Evolutionary conservation across 1,284 basidiomycete genomes (phyloP).

Genomic region (Cutaneotrichosporon sp.): DNA sequence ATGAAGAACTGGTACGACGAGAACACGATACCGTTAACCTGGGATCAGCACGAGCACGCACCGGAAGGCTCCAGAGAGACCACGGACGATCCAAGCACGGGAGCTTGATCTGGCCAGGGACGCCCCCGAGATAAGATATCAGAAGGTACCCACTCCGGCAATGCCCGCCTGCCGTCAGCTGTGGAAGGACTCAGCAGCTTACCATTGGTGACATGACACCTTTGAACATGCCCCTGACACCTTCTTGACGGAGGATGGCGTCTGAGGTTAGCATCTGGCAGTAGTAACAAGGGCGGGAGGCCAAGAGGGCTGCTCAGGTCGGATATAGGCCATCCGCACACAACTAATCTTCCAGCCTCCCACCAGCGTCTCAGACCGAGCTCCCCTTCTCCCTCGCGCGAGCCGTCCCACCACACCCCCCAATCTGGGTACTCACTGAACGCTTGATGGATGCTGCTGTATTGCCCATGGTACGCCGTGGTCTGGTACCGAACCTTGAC

Average conservation of each 20-base stretch:
- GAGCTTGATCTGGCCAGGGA: neutral
- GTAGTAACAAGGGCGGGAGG: neutral
- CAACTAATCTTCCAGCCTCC: too few species aligned
- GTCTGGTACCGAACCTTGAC: slow-evolving; percentile 54
- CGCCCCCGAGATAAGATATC: slow-evolving; percentile 18
- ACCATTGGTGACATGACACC: slow-evolving; percentile 55
- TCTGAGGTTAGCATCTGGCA: slow-evolving; percentile 7
- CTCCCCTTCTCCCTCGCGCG: too few species aligned
- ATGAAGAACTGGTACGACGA: slow-evolving; percentile 53
- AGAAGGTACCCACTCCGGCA: slow-evolving; percentile 41
- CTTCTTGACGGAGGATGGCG: slow-evolving; percentile 25
- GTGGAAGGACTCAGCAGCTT: slow-evolving; percentile 16
- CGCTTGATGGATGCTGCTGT: slow-evolving; percentile 45
- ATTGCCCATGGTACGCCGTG: slow-evolving; percentile 44
- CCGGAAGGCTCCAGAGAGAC: neutral
- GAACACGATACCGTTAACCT: slow-evolving; percentile 55
- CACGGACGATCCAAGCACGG: neutral
- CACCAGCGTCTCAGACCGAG: too few species aligned
- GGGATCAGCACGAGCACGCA: neutral
- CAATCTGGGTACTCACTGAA: slow-evolving; percentile 36
- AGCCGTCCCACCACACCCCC: neutral
- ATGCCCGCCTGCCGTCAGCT: slow-evolving; percentile 41
- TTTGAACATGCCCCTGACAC: slow-evolving; percentile 47
- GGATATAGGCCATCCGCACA: too few species aligned
- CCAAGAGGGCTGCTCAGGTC: too few species aligned